Conservation (phyloP, 169 alveolate genomes). For the Plasmodium yoelii region DNA sequence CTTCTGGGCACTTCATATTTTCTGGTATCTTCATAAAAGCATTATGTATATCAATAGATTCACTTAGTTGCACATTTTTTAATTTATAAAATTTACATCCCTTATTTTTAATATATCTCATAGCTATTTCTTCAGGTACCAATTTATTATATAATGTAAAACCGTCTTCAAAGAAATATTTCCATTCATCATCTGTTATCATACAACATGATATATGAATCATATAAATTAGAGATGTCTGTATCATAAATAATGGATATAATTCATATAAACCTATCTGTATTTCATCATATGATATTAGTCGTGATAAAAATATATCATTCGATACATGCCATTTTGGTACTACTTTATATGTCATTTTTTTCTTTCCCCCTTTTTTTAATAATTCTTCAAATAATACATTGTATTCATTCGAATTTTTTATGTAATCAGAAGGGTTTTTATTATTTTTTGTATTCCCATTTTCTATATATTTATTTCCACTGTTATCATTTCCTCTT, state of each 20-base stretch:
- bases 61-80: conserved; percentile 9
- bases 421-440: not conserved
- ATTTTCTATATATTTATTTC: not conserved
- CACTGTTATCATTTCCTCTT: not conserved
- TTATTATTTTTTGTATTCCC: not conserved
- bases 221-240: conserved; percentile 74
- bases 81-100: conserved; percentile 45
- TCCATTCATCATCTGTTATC: conserved; percentile 68
- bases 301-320: conserved; percentile 76
- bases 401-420: not conserved
- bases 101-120: conserved; percentile 58
- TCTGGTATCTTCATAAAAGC: conserved; percentile 75
- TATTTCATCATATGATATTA: conserved; percentile 74
- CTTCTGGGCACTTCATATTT: conserved; percentile 68
- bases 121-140: conserved; percentile 75
- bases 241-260: conserved; percentile 66
- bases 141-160: conserved; percentile 58
- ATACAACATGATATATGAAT: conserved; percentile 71
- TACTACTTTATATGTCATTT: conserved; percentile 54
- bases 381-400: conserved; percentile 19
- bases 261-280: conserved; percentile 54
- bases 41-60: conserved; percentile 53
- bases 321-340: conserved; percentile 77
- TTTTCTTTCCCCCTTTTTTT: conserved; percentile 13
- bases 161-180: conserved; percentile 48